Base-by-base conservation (phyloP, 495 filamentous ascomycete species). In the Aspergillus diversus region DNA sequence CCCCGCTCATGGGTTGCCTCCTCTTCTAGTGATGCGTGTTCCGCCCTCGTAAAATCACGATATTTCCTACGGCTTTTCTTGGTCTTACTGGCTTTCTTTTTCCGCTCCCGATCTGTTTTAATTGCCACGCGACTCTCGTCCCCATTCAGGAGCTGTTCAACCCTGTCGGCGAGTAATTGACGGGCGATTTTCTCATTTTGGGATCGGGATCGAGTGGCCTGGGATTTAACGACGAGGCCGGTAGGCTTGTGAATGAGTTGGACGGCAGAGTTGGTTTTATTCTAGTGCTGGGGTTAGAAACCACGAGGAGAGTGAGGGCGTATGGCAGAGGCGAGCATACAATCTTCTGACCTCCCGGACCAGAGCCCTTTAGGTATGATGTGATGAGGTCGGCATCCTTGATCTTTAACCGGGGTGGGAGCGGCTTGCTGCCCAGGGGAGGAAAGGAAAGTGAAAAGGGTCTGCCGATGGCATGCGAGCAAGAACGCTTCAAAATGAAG, bases 291-390 rank as follows among this genome's bases (percentile, higher is more conserved):
- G 21, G 21, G 21, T 27, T 27, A 33, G 59, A 47, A 33, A 55
- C 15, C 43, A 39, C 39, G 21, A n/a, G 31, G 52, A 42, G 7
- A 55, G 46, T 60, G 52, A 33, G 57, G 15, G 35, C 21, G n/a
- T 59, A 49, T n/a, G 47, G 9, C 11, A 50, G 27, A 17, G 47
- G n/a, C 2, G 6, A 9, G 16, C 73, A 12, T 67, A 83, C 72
- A 76, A 97, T 98, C 75, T 98, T 98, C 75, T 99, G 95, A 0
- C 95, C 95, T 51, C 95, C 95, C 2, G 95, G 95, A 11, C 95
- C 95, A 68, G 86, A 90, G 69, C 95, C 95, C 72, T 93, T 96
- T 32, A 99, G 84, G 78, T 95, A 99, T 49, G 84, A 83, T 66
- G 97, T 89, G 39, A 86, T 85, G 61, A 98, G 84, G 54, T 97